Evolutionary conservation across 2,329 filamentous ascomycete genomes (phyloP), one percentile per base, ranked within the genome.

Genomic region (Cladosporium velox): DNA sequence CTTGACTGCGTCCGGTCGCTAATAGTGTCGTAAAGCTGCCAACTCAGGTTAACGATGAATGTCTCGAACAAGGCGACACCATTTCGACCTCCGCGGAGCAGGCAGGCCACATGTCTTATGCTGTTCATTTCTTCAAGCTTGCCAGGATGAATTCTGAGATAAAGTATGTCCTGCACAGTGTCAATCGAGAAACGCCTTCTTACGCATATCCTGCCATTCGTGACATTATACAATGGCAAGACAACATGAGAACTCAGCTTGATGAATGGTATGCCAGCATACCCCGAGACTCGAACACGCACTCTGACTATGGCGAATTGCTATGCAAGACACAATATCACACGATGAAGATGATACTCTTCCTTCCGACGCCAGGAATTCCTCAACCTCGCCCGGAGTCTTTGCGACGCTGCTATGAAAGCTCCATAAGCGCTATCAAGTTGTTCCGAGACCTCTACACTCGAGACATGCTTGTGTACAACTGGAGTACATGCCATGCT

Each of bases 151-250:
- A 59, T 59, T 59, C 55, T 4, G 55, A 59, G 21, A n/a, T 59
- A 15, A 59, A 59, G 26, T 59, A 59, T 44, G 35, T 59, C 55
- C 18, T 59, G 55, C 55, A 59, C 21, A 59, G 55, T n/a, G 55
- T 59, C 28, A 32, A 41, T 10, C n/a, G 55, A 18, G 21, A 44
- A 11, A 59, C 35, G 3, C 55, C 55, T 32, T 59, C 34, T 18
- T 59, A 59, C 21, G 35, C 55, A 59, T 59, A 44, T 28, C 28
- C 55, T 26, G 28, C 21, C 21, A 41, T 59, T 14, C 55, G 12
- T 10, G 55, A 59, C 14, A 59, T 59, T 10, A 3, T 28, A 11
- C 55, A 59, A 18, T 59, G 55, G 55, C 55, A 59, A 26, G 18
- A 38, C 11, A 18, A 8, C 14, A 41, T 59, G 32, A 59, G 26